Evolutionary conservation across 257 asterid genomes (phyloP).

Genomic region (Leonotis leonurus): DNA sequence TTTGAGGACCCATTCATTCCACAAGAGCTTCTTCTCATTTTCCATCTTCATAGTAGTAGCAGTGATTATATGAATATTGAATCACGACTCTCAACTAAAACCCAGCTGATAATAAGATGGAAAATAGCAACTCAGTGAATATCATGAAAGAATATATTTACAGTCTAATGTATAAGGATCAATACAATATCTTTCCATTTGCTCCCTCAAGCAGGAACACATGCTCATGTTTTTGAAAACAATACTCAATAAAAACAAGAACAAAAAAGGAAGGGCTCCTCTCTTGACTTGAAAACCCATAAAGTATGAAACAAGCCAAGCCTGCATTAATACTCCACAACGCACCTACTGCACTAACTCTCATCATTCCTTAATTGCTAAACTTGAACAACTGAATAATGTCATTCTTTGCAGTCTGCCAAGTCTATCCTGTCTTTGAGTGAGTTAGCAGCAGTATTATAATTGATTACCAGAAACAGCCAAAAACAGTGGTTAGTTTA

Average conservation of each 20-base stretch:
- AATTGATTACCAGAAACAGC: conserved; percentile 16
- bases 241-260: background rate
- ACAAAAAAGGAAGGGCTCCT: background rate
- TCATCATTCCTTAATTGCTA: background rate
- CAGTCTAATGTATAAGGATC: no score
- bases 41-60: no score
- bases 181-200: no score
- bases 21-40: background rate
- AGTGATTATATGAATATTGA: no score
- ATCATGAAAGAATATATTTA: background rate
- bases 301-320: background rate
- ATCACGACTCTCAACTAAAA: no score
- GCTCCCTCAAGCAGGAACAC: background rate
- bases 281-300: background rate
- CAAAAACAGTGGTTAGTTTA: conserved; percentile 31
- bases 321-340: background rate
- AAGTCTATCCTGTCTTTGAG: no score
- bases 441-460: no score
- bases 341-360: background rate
- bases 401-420: no score
- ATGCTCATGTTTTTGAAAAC: background rate
- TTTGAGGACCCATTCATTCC: background rate
- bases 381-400: background rate
- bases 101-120: no score
- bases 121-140: no score